Evolutionary conservation across 805 yeast species (phyloP).

Genomic region (Candida vartiovaarae): DNA sequence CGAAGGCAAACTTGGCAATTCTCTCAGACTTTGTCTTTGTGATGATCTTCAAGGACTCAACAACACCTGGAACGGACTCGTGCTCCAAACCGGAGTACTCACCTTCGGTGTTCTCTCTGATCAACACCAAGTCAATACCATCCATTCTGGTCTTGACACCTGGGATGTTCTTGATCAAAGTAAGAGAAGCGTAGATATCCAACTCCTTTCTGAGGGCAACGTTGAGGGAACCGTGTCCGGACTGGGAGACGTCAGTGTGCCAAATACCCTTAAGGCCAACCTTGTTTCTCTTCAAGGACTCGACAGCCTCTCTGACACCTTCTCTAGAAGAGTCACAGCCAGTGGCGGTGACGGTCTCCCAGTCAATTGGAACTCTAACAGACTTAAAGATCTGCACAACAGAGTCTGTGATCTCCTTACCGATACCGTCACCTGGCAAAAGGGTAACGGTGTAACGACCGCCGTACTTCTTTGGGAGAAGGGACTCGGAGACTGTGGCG

Average conservation of each 20-base stretch:
- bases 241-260: constrained; percentile 79
- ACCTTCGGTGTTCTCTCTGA: constrained; percentile 98
- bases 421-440: constrained; percentile 98
- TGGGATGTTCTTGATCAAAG: constrained; percentile 87
- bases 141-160: constrained; percentile 89
- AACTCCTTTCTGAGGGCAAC: constrained; percentile 95
- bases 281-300: constrained; percentile 90
- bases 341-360: constrained; percentile 76
- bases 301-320: constrained; percentile 77
- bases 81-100: constrained; percentile 98
- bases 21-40: constrained; percentile 94
- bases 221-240: constrained; percentile 79
- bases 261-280: constrained; percentile 95
- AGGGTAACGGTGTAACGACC: constrained; percentile 91
- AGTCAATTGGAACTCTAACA: constrained; percentile 86
- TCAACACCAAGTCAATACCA: constrained; percentile 86
- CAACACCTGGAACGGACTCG: constrained; percentile 95
- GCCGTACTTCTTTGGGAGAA: constrained; percentile 87
- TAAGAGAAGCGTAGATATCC: constrained; percentile 91
- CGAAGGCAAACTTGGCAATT: constrained; percentile 95
- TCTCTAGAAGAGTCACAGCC: constrained; percentile 46
- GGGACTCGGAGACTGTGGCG: constrained; percentile 49
- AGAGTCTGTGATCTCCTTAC: constrained; percentile 90
- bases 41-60: constrained; percentile 91
- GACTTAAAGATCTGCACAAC: constrained; percentile 85